Conservation (phyloP, 2,329 filamentous ascomycete species). For the Acarospora socialis region DNA sequence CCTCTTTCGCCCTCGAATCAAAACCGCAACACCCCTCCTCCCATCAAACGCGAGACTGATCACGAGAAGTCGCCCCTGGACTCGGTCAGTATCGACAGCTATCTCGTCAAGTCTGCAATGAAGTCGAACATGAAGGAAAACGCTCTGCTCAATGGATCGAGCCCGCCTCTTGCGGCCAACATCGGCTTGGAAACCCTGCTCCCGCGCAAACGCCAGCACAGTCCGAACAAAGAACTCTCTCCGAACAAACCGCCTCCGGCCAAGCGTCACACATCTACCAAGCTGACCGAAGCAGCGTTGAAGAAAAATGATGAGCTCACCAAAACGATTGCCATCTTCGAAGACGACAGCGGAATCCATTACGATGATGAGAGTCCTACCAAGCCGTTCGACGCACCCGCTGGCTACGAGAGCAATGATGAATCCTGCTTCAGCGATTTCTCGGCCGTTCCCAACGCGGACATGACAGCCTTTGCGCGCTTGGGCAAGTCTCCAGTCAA, state of each 20-base stretch:
- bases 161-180: constrained; percentile 9
- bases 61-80: constrained; percentile 1
- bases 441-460: constrained; percentile 62
- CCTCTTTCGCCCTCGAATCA: constrained; percentile 5
- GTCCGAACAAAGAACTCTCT: constrained; percentile 15
- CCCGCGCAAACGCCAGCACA: constrained; percentile 8
- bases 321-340: constrained; percentile 13
- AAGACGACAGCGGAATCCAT: constrained; percentile 29
- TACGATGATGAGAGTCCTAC: constrained; percentile 13
- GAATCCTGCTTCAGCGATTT: constrained; percentile 58
- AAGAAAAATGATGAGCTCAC: constrained; percentile 18
- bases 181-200: not conserved
- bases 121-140: constrained; percentile 2
- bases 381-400: constrained; percentile 15
- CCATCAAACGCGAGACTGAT: constrained; percentile 3
- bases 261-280: constrained; percentile 12
- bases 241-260: constrained; percentile 16
- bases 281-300: constrained; percentile 17
- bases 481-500: constrained; percentile 53
- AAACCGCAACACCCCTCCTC: constrained; percentile 5
- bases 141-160: constrained; percentile 5
- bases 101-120: not conserved
- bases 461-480: constrained; percentile 70
- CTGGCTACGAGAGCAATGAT: constrained; percentile 13
- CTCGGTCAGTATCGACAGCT: not conserved